These are phyloP conservation scores for Acacia confusa DNA, from an alignment of 306 rosid genomes.

Conservation along the genomic window DNA sequence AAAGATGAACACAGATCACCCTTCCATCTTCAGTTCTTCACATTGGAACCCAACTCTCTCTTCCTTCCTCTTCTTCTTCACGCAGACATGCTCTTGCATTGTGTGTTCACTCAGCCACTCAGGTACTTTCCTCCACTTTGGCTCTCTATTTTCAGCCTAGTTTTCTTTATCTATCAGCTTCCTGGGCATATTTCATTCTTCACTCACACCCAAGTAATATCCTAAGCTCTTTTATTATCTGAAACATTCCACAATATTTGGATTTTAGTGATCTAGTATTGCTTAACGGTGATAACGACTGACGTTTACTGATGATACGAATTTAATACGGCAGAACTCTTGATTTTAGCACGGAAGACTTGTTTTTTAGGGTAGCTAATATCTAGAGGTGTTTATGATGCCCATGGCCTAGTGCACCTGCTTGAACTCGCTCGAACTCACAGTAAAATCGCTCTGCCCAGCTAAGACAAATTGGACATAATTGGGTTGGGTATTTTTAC, in stretches of 20 bases:
- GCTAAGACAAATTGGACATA: no score
- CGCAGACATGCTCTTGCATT: conserved; percentile 70
- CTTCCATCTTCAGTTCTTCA: conserved; percentile 76
- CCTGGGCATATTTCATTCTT: not conserved
- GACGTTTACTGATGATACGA: not conserved
- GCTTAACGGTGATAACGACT: not conserved
- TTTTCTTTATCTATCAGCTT: not conserved
- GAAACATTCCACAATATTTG: no score
- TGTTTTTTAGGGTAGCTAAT: not conserved
- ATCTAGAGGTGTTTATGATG: no score
- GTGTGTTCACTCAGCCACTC: conserved; percentile 75
- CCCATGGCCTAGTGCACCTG: no score
- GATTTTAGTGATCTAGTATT: not conserved
- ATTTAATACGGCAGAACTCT: not conserved
- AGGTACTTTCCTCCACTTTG: conserved; percentile 36
- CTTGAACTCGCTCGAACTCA: no score
- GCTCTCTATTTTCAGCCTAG: not conserved
- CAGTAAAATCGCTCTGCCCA: no score
- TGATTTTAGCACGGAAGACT: not conserved
- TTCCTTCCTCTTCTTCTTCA: conserved; percentile 91
- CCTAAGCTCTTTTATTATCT: not conserved
- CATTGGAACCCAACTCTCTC: conserved; percentile 79
- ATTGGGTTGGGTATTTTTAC: no score
- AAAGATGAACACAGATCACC: conserved; percentile 43
- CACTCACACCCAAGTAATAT: not conserved